Conservation (phyloP, 2,329 filamentous ascomycete species). For the Mycosphaerella sp. region DNA sequence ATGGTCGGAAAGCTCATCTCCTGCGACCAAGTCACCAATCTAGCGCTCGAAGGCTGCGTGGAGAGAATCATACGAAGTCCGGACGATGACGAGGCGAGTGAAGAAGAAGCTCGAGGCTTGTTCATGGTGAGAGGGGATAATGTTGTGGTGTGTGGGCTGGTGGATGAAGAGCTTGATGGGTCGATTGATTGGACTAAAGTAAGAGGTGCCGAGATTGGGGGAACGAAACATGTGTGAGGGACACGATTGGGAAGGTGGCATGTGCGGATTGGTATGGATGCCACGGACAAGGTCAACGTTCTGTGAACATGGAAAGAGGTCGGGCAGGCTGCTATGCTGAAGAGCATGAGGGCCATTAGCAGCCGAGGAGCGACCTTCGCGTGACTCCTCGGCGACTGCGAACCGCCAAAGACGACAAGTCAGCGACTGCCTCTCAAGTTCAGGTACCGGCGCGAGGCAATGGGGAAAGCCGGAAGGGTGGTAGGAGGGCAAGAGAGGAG, state of each 20-base stretch:
- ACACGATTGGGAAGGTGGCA: background rate
- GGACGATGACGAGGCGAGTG: conserved; percentile 75
- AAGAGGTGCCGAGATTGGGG: conserved; percentile 73
- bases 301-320: background rate
- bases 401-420: background rate
- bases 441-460: background rate
- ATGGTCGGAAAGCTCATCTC: conserved; percentile 68
- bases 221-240: conserved; percentile 56
- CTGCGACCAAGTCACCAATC: conserved; percentile 86
- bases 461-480: background rate
- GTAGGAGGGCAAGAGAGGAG: background rate
- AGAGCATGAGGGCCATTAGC: background rate
- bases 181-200: conserved; percentile 94
- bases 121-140: conserved; percentile 94
- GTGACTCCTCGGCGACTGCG: too few species aligned
- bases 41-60: conserved; percentile 75
- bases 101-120: conserved; percentile 74
- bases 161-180: conserved; percentile 82
- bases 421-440: background rate
- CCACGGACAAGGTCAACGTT: background rate
- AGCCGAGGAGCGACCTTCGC: background rate
- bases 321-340: background rate
- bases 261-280: background rate
- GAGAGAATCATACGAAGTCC: conserved; percentile 85
- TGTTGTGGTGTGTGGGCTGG: conserved; percentile 79